Evolutionary conservation across 257 asterid species (phyloP), one percentile per base, ranked within the genome.

Genomic region (Ilex aquifolium): DNA sequence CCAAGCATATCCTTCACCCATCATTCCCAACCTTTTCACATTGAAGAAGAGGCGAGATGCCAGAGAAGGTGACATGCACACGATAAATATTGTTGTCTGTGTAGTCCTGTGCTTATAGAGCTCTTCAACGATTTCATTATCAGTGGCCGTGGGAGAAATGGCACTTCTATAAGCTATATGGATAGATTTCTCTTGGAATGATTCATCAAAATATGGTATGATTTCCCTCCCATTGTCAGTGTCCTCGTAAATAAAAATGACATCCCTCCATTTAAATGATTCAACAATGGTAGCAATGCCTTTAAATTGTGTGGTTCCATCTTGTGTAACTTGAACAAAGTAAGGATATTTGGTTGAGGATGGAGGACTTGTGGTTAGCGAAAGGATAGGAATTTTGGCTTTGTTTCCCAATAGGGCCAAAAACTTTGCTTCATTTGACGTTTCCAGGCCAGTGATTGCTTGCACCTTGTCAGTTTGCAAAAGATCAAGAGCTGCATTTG

Each of bases 1-100:
- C 88, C 88, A 82, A 12, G 77, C 82, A 62, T 58, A 74, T 48
- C 81, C 85, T 59, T 65, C 67, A 58, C 65, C 58, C 77, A 71
- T 69, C 85, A 79, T 71, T 40, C 77, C 77, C 2, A 82, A 65
- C 64, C 30, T 56, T 61, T 69, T 72, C 1, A 81, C 77, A 32
- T 30, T 68, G 36, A 12, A 13, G 64, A 82, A 72, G 46, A 82
- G 65, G 54, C 30, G 74, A 46, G 78, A 63, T 29, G 78, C 65
- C 10, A 65, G 70, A 42, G 73, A 57, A 13, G 72, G 67, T n/a
- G 85, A 64, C 74, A 78, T 14, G 21, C 72, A 82, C n/a, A 77
- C 75, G 59, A 82, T 10, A 42, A 69, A 64, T 10, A 75, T 66
- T 7, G 76, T 64, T 44, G 57, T 42, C 50, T 61, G 69, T 65